Evolutionary conservation across 2,329 filamentous ascomycete genomes (phyloP), one percentile per base, ranked within the genome.

Genomic region (Nemania sp.): DNA sequence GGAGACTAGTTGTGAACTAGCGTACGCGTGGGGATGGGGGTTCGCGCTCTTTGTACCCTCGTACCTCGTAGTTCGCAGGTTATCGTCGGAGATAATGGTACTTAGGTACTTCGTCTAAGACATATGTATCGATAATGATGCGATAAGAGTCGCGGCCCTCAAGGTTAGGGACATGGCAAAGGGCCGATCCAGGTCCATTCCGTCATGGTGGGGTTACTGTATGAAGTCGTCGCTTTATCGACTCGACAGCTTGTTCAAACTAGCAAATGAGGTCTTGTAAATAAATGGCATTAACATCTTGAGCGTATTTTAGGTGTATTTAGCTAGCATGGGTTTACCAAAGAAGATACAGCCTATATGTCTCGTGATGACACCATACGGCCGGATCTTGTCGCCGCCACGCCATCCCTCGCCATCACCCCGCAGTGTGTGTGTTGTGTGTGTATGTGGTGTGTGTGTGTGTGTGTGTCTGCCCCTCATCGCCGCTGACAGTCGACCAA

Each of bases 401-500:
- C 17, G 15, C n/a, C 32, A 48, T 49, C 47, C 29, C 29, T 29
- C 3, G 25, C 4, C 7, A 21, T 17, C 37, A 37, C 47, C 62
- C 62, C 59, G 56, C 59, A 60, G 46, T 42, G 3, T 29, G 25
- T 7, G 25, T 29, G 25, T 29, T 3, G 25, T 29, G 25, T 29
- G 25, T 29, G 25, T 29, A 29, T 29, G 25, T 29, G 7, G 7
- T 29, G 25, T 29, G 7, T 29, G 25, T 29, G 25, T 29, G 25
- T n/a, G 25, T 29, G 25, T 29, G 25, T n/a, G 50, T 49, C 48
- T 65, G 54, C 61, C 63, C 63, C 61, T 64, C 63, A 61, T 40
- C 21, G 15, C n/a, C 3, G 15, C 29, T 34, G 21, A n/a, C 25
- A 25, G 42, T 29, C 25, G 7, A 29, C 25, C 25, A 29, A 7